Evolutionary conservation across 441 rosid genomes (phyloP).

Genomic region (Adansonia grandidieri): DNA sequence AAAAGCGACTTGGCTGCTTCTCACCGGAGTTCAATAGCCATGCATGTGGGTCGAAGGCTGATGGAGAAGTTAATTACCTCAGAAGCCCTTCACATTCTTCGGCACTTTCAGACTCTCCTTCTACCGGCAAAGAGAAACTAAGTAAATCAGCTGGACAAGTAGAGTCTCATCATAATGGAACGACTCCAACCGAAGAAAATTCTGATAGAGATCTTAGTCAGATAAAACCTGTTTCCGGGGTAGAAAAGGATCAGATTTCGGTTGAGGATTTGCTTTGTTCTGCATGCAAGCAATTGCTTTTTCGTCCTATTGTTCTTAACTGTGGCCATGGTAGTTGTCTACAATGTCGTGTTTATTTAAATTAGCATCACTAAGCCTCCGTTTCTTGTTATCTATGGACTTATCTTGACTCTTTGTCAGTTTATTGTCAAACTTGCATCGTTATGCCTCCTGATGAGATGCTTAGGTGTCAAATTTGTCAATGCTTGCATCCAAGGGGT

Average conservation of each 20-base stretch:
- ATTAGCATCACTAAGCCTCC: conserved; percentile 4
- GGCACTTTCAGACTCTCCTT: conserved; percentile 26
- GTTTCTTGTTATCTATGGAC: conserved; percentile 13
- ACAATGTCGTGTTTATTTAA: not conserved
- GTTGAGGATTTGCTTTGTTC: conserved; percentile 59
- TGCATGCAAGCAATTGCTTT: conserved; percentile 67
- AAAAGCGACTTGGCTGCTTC: conserved; percentile 37
- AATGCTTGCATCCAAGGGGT: conserved; percentile 58
- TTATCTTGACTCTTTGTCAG: conserved; percentile 41
- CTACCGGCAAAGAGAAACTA: conserved; percentile 31
- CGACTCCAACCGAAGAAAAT: conserved; percentile 11
- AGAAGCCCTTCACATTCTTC: conserved; percentile 29
- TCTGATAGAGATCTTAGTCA: not conserved
- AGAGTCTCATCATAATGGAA: conserved; percentile 13
- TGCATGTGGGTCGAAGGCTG: conserved; percentile 24
- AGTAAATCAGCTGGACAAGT: conserved; percentile 25
- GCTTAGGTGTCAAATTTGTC: conserved; percentile 69
- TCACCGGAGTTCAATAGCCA: conserved; percentile 62
- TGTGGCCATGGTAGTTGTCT: conserved; percentile 78
- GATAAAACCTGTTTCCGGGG: conserved; percentile 14
- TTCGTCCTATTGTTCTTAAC: conserved; percentile 68
- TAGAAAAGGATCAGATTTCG: conserved; percentile 42
- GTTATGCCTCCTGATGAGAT: conserved; percentile 36
- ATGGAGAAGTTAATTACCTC: conserved; percentile 32
- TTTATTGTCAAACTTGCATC: conserved; percentile 69